Conservation (phyloP, 257 asterid species). For the Catharanthus roseus region DNA sequence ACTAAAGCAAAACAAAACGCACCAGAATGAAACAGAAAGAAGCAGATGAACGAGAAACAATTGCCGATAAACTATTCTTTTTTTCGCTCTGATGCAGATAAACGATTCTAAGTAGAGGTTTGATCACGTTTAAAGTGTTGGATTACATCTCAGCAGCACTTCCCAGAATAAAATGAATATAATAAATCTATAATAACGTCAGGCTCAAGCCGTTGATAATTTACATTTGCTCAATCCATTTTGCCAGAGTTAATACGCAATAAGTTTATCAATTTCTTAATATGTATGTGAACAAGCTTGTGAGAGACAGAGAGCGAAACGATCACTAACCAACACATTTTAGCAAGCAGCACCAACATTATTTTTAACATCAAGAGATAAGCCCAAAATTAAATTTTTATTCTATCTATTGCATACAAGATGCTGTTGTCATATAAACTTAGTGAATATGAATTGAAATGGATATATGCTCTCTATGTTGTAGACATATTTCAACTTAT, state of each 20-base stretch:
- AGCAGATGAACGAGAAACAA: not conserved
- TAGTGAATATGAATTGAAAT: not conserved
- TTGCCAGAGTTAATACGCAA: too few relatives aligned
- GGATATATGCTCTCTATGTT: not conserved
- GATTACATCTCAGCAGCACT: not conserved
- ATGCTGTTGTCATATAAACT: not conserved
- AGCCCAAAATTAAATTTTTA: not conserved
- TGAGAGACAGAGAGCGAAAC: not conserved
- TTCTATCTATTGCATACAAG: not conserved
- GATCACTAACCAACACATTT: not conserved
- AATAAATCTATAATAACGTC: too few relatives aligned
- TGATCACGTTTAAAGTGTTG: not conserved
- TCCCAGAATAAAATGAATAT: not conserved
- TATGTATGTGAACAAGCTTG: too few relatives aligned
- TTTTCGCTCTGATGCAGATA: too few relatives aligned
- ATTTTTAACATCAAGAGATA: not conserved
- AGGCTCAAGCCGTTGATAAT: too few relatives aligned
- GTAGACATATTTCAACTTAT: not conserved
- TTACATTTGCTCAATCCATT: too few relatives aligned
- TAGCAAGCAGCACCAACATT: not conserved
- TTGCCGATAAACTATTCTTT: not conserved
- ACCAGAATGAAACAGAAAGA: not conserved
- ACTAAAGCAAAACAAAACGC: not conserved
- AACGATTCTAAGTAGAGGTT: not conserved
- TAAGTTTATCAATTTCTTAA: too few relatives aligned